A percentile compares a stretch with the other conserved stretches of the same genome.
phyloP scores from a whole-genome alignment of 2,329 filamentous ascomycete species.

The Diaporthe citriasiana region DNA sequence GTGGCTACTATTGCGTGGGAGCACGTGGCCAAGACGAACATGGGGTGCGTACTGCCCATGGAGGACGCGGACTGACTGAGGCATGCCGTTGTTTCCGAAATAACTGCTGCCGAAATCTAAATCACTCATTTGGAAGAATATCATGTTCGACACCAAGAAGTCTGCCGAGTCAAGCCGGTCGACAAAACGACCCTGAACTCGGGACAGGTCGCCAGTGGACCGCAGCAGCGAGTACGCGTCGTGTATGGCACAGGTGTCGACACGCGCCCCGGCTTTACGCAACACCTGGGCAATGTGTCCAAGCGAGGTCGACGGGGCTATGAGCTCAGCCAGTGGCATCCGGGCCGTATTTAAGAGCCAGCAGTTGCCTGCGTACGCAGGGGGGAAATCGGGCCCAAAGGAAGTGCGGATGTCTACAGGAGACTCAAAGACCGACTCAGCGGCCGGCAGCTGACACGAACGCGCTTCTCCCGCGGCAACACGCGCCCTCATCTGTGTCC shows the following conservation, averaged over 20 bases:
- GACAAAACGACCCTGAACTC: slow-evolving; percentile 59
- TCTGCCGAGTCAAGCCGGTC: slow-evolving; percentile 50
- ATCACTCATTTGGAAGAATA: slow-evolving; percentile 1
- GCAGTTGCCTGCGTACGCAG: slow-evolving; percentile 2
- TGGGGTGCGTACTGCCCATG: neutral
- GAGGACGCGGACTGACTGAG: neutral
- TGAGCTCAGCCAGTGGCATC: slow-evolving; percentile 14
- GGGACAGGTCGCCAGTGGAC: slow-evolving; percentile 44
- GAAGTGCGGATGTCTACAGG: neutral
- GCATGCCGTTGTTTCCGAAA: slow-evolving; percentile 1
- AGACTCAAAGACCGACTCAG: neutral
- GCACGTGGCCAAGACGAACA: slow-evolving; percentile 21
- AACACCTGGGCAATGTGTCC: neutral
- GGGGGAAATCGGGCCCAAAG: neutral
- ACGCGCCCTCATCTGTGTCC: neutral
- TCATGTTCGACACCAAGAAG: slow-evolving; percentile 14
- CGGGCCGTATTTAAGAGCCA: neutral
- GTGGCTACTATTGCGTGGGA: neutral
- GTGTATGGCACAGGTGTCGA: neutral
- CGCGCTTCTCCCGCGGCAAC: neutral
- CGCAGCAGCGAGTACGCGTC: slow-evolving; percentile 34
- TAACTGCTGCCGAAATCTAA: neutral
- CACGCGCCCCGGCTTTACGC: neutral
- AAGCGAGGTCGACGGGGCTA: slow-evolving; percentile 5
- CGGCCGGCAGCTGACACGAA: neutral